These are phyloP conservation scores for Onygenales sp. DNA, from an alignment of 2,329 filamentous ascomycete species.

Conservation along the genomic window DNA sequence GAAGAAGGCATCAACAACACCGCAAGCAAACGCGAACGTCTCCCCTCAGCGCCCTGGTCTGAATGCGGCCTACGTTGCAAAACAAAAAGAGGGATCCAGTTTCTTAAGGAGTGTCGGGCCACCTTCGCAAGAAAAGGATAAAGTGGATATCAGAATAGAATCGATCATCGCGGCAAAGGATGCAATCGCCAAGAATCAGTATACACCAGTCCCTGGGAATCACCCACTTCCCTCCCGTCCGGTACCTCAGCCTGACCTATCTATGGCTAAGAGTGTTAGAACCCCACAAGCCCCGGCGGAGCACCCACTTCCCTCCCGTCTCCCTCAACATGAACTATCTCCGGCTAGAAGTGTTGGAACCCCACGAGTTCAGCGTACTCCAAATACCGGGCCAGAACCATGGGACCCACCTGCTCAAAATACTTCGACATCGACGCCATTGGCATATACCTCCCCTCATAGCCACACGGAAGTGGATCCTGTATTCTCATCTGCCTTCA, in stretches of 20 bases:
- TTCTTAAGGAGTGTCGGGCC: background rate
- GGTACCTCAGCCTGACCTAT: too few relatives aligned
- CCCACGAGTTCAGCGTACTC: background rate
- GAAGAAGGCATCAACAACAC: background rate
- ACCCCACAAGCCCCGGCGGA: background rate
- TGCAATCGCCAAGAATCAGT: too few relatives aligned
- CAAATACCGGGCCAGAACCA: background rate
- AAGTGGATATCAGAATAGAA: too few relatives aligned
- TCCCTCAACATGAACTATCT: background rate
- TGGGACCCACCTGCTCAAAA: background rate
- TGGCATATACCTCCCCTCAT: background rate
- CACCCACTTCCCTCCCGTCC: too few relatives aligned
- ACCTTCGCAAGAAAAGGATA: background rate
- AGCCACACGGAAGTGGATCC: background rate
- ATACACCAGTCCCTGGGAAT: too few relatives aligned
- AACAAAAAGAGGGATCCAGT: background rate
- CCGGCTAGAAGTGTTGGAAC: background rate
- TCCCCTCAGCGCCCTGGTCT: background rate
- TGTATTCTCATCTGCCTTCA: background rate
- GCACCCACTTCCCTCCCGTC: background rate
- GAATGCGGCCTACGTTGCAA: background rate
- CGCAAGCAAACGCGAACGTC: background rate
- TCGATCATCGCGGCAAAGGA: too few relatives aligned
- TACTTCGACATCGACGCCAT: conserved; percentile 1
- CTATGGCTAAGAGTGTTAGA: too few relatives aligned